These are phyloP conservation scores for Meyerozyma sp. DNA, from an alignment of 1,139 yeast species.

Conservation along the genomic window DNA sequence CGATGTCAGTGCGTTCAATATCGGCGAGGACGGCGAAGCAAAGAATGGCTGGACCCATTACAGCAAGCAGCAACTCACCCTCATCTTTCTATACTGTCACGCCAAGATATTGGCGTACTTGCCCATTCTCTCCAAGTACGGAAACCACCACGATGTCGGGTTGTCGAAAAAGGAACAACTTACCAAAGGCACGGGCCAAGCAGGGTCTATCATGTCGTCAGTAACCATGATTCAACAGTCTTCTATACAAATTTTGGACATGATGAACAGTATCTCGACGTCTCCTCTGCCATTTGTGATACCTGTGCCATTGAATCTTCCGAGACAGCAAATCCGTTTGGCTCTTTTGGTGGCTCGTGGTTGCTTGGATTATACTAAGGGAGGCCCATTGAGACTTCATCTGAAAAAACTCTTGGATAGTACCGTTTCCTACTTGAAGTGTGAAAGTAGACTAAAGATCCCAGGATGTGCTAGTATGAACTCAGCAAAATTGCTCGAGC, in stretches of 20 bases:
- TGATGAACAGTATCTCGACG: constrained; percentile 46
- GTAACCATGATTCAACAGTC: constrained; percentile 74
- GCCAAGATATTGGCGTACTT: constrained; percentile 76
- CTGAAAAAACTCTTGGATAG: constrained; percentile 51
- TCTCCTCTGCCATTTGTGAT: constrained; percentile 33
- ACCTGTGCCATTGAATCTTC: constrained; percentile 68
- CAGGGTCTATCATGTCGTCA: constrained; percentile 31
- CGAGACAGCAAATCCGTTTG: constrained; percentile 63
- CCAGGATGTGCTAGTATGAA: constrained; percentile 60
- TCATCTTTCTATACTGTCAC: constrained; percentile 67
- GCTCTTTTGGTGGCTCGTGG: constrained; percentile 74
- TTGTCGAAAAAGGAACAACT: constrained; percentile 36
- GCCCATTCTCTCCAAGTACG: constrained; percentile 57
- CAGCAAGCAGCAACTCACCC: constrained; percentile 50
- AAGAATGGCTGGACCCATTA: constrained; percentile 28
- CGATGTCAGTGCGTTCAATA: constrained; percentile 56
- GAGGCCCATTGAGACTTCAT: constrained; percentile 74
- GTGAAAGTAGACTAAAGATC: constrained; percentile 46
- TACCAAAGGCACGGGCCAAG: constrained; percentile 20
- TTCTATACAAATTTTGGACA: constrained; percentile 59
- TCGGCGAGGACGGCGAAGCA: constrained; percentile 32
- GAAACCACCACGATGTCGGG: constrained; percentile 42
- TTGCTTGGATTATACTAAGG: constrained; percentile 74
- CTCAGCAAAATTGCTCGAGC: constrained; percentile 51
- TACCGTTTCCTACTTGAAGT: constrained; percentile 43